These are phyloP conservation scores for Schizothecium vesticola DNA, from an alignment of 495 filamentous ascomycete genomes.

Conservation along the genomic window DNA sequence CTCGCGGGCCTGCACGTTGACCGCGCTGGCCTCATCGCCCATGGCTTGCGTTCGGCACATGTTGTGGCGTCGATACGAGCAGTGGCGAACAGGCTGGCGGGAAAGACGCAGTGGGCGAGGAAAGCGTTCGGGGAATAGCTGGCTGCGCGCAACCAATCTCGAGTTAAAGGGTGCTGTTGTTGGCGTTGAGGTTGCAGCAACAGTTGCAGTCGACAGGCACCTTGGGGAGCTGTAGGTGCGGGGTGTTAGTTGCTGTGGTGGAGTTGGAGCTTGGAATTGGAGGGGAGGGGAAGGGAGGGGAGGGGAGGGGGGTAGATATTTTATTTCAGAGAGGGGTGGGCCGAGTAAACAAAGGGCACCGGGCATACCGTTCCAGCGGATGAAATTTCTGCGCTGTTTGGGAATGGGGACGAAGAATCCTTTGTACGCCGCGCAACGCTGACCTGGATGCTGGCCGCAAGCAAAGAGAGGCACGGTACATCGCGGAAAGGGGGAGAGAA, in stretches of 20 bases:
- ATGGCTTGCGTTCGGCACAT: constrained; percentile 51
- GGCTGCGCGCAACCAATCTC: neutral
- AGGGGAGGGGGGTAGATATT: constrained; percentile 9
- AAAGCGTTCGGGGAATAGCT: constrained; percentile 5
- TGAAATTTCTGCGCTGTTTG: constrained; percentile 22
- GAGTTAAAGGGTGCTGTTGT: neutral
- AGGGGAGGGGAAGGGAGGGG: neutral
- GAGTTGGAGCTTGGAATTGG: neutral
- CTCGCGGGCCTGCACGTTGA: constrained; percentile 48
- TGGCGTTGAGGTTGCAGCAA: neutral
- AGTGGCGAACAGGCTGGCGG: constrained; percentile 35
- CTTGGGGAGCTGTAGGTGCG: constrained; percentile 17
- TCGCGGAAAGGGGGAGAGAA: constrained; percentile 13
- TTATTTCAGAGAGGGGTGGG: constrained; percentile 14
- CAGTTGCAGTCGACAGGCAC: constrained; percentile 18
- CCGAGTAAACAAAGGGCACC: neutral
- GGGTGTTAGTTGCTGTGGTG: constrained; percentile 3
- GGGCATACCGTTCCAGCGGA: constrained; percentile 14
- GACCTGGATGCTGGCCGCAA: constrained; percentile 11
- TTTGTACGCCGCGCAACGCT: constrained; percentile 22
- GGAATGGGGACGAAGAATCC: constrained; percentile 4
- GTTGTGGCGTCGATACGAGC: constrained; percentile 50
- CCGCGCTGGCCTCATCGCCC: constrained; percentile 38
- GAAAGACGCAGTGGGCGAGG: constrained; percentile 18
- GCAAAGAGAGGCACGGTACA: constrained; percentile 23